Conservation (phyloP, 441 rosid genomes). For the Flueggea neowawraea region DNA sequence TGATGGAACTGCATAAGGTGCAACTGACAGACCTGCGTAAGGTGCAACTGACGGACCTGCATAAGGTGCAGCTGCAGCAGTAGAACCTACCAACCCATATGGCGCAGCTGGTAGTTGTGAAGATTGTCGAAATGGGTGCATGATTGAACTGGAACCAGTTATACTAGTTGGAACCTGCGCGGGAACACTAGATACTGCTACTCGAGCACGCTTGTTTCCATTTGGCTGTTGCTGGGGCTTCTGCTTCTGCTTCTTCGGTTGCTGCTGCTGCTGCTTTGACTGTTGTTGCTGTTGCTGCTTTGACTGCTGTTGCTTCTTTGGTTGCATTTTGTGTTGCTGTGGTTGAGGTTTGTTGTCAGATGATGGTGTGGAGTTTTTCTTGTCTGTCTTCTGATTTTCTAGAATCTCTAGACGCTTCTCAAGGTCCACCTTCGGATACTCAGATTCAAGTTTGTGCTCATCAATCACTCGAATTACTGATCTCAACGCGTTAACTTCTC, state of each 20-base stretch:
- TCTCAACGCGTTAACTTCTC: slow-evolving; percentile 49
- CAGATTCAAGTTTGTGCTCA: slow-evolving; percentile 46
- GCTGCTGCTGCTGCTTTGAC: slow-evolving; percentile 19
- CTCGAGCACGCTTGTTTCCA: slow-evolving; percentile 54
- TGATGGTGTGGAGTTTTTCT: slow-evolving; percentile 29
- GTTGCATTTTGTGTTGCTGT: slow-evolving; percentile 20
- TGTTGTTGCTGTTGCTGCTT: slow-evolving; percentile 20
- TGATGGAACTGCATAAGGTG: too few relatives aligned
- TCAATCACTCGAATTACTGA: slow-evolving; percentile 51
- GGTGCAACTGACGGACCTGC: slow-evolving; percentile 35
- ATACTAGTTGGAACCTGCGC: slow-evolving; percentile 15
- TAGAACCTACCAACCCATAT: slow-evolving; percentile 28
- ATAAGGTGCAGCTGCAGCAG: slow-evolving; percentile 32
- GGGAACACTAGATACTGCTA: slow-evolving; percentile 21
- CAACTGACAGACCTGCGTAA: background rate
- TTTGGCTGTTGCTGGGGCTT: slow-evolving; percentile 21
- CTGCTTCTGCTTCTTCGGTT: slow-evolving; percentile 13
- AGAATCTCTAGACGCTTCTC: slow-evolving; percentile 44
- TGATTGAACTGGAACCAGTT: slow-evolving; percentile 25
- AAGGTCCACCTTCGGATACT: slow-evolving; percentile 35
- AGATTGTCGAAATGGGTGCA: slow-evolving; percentile 34
- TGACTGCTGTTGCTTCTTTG: slow-evolving; percentile 18
- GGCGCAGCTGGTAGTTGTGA: slow-evolving; percentile 27
- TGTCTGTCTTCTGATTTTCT: slow-evolving; percentile 48
- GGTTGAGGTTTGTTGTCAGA: slow-evolving; percentile 28